phyloP scores from a whole-genome alignment of 352 stramenopile species.

The Globisporangium emineosum region DNA sequence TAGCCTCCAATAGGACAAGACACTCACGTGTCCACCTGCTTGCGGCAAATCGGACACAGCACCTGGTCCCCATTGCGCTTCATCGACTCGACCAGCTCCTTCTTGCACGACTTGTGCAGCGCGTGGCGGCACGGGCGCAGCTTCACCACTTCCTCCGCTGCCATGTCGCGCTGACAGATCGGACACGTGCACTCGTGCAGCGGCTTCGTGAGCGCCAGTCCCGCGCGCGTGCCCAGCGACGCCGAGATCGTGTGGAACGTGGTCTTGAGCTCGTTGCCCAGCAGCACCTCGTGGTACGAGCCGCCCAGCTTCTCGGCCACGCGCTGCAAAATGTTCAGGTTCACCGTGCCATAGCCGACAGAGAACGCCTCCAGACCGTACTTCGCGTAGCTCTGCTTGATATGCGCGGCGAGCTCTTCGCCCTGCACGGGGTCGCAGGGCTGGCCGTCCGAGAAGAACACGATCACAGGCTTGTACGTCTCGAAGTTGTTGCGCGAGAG shows the following conservation, averaged over 20 bases:
- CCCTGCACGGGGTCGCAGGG: constrained; percentile 41
- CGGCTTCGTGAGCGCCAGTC: constrained; percentile 55
- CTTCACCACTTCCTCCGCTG: constrained; percentile 41
- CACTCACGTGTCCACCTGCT: constrained; percentile 1
- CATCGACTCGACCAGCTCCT: constrained; percentile 30
- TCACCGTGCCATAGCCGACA: constrained; percentile 72
- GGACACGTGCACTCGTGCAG: constrained; percentile 48
- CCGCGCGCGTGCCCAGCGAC: constrained; percentile 54
- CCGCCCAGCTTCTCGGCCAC: constrained; percentile 57
- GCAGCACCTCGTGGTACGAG: constrained; percentile 55
- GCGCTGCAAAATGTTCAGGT: constrained; percentile 52
- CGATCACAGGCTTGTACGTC: constrained; percentile 55
- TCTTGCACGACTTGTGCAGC: constrained; percentile 35
- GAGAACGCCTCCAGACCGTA: constrained; percentile 59
- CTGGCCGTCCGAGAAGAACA: constrained; percentile 82
- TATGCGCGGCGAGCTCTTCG: constrained; percentile 51
- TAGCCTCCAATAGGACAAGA: neutral
- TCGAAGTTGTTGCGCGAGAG: constrained; percentile 64
- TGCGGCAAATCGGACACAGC: constrained; percentile 17
- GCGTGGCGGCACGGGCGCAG: constrained; percentile 42
- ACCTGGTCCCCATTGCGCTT: neutral
- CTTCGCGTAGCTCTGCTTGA: constrained; percentile 50
- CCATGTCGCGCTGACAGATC: constrained; percentile 64
- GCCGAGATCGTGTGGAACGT: constrained; percentile 76
- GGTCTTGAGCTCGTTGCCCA: constrained; percentile 64